Conservation (phyloP, 805 yeast genomes). For the Metschnikowia corniflorae region DNA sequence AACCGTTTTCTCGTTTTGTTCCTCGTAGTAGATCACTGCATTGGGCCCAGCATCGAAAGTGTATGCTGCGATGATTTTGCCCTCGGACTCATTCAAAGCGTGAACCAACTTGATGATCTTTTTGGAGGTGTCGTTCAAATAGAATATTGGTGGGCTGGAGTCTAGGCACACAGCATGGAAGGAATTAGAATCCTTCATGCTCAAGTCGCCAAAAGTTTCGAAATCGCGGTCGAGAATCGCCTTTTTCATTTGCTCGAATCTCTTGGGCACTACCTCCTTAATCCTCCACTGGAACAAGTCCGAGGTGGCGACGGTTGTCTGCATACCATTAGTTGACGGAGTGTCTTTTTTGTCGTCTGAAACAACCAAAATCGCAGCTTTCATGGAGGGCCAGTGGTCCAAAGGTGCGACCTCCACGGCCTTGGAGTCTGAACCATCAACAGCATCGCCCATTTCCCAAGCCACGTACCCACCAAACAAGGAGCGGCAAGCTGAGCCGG, state of each 20-base stretch:
- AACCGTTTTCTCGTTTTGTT: constrained; percentile 67
- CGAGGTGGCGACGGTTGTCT: constrained; percentile 84
- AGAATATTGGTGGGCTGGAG: constrained; percentile 89
- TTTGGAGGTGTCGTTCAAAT: constrained; percentile 21
- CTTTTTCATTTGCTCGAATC: constrained; percentile 78
- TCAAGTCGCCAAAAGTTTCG: constrained; percentile 75
- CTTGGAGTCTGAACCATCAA: constrained; percentile 85
- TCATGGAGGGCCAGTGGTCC: constrained; percentile 86
- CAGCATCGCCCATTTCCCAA: constrained; percentile 89
- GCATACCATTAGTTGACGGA: constrained; percentile 96
- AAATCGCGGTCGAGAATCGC: constrained; percentile 76
- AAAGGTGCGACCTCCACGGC: constrained; percentile 89
- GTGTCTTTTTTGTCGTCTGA: constrained; percentile 93
- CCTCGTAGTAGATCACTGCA: constrained; percentile 89
- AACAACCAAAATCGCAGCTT: constrained; percentile 88
- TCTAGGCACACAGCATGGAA: constrained; percentile 98
- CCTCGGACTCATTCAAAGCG: constrained; percentile 63
- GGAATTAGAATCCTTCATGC: constrained; percentile 95
- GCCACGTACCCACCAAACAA: constrained; percentile 97
- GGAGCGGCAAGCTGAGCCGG: constrained; percentile 98
- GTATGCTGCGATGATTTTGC: constrained; percentile 82
- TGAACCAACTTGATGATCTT: constrained; percentile 39
- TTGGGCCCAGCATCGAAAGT: constrained; percentile 99
- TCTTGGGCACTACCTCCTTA: constrained; percentile 75
- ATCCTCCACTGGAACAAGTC: constrained; percentile 81